Base-by-base conservation (phyloP, 2,329 filamentous ascomycete species). In the Scolecobasidium constrictum region DNA sequence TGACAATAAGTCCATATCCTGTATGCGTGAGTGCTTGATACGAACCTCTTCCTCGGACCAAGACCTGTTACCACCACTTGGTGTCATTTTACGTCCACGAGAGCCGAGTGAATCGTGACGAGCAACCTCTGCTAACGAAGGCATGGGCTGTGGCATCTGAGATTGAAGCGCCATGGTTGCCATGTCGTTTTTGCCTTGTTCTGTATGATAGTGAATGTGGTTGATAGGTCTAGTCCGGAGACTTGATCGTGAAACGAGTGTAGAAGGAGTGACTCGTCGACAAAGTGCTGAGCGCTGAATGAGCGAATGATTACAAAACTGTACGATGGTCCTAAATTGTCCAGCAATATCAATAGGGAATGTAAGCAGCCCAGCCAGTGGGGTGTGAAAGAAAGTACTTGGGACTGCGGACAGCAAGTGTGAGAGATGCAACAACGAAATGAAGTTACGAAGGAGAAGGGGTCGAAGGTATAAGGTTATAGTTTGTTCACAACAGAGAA, bases 11-110 rank as follows among this genome's bases (percentile, higher is more conserved):
- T 26, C 22, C 21, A 33, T 17, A 38, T 31, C 35, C 33, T 19
- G 46, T 16, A 42, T 43, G 35, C 36, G 38, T 31, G 40, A n/a
- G 17, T 26, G 22, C 21, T 15, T 36, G 18, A 40, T 42, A 55
- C 71, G 53, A 69, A 86, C 83, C 78, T 88, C 84, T 61, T 87
- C 83, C 59, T 88, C 84, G 49, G 83, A 87, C 84, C 84, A 90
- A 45, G 83, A 83, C 60, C 84, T 73, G 53, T 83, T 83, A 51
- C 83, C 82, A 49, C 83, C 81, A 40, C 81, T 83, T 46, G 81
- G 78, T 17, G 77, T 73, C 48, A 73, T 65, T 66, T 83, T 85
- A 48, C 80, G 73, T 57, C 71, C 76, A 64, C 84, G 83, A 46
- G 68, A 65, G 56, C 80, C 66, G 43, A 75, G 70, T 52, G 73